Base-by-base conservation (phyloP, 108 stramenopile species). In the Phaeodactylum tricornutum region DNA sequence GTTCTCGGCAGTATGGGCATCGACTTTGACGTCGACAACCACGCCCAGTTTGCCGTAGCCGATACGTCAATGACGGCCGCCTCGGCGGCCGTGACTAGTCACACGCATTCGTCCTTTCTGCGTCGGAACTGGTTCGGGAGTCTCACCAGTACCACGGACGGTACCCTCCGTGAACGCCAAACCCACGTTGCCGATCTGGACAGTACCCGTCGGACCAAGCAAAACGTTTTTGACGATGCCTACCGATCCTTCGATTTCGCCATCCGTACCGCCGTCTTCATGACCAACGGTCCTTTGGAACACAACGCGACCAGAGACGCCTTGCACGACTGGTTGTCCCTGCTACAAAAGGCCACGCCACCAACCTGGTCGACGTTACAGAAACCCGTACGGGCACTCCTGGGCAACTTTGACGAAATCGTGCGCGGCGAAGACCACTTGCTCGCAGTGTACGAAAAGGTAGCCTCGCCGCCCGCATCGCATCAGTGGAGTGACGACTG, bases 141-240 rank as follows among this genome's bases (percentile, higher is more conserved):
- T n/a, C n/a, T n/a, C n/a, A n/a, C n/a, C n/a, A n/a, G n/a, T n/a
- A n/a, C n/a, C n/a, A n/a, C n/a, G n/a, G n/a, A n/a, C n/a, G n/a
- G n/a, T n/a, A n/a, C n/a, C n/a, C n/a, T n/a, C n/a, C n/a, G n/a
- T n/a, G n/a, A n/a, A n/a, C n/a, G n/a, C n/a, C n/a, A 46, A 2
- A 50, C 38, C 20, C 26, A 39, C 28, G 29, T 51, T 28, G n/a
- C 8, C 2, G 3, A 4, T 4, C 3, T 3, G 23, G 4, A 26
- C 19, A 2, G 30, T 36, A 20, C 22, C 43, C n/a, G 25, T 39
- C 48, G 55, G 20, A 60, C 47, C 54, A 80, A 64, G 61, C 48
- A 64, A 19, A 77, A 80, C 39, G 52, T 75, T 0, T 89, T 66
- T 57, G 50, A 67, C 47, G 83, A 90, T 63, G 84, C 84, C 4